Percentiles rank a stretch among this genome's conserved stretches.
Conservation (phyloP, 129 eudicot species). For the Tagetes patula region DNA sequence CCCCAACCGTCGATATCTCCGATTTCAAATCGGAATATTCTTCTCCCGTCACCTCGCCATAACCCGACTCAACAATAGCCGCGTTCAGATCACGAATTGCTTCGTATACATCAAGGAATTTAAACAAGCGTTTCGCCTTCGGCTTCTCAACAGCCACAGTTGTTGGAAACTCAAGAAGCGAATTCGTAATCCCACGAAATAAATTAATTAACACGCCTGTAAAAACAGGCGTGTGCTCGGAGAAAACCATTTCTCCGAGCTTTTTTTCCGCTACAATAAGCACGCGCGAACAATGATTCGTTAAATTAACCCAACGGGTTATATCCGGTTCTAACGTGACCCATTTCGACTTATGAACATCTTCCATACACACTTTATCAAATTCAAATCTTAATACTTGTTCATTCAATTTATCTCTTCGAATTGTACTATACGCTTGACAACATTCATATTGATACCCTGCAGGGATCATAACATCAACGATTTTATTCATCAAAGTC, state of each 20-base stretch:
- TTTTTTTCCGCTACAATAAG: constrained; percentile 53
- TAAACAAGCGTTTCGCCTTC: constrained; percentile 65
- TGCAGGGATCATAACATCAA: constrained; percentile 41
- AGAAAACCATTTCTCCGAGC: constrained; percentile 49
- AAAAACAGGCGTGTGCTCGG: constrained; percentile 30
- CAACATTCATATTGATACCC: constrained; percentile 76
- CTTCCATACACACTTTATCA: constrained; percentile 60
- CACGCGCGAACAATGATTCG: constrained; percentile 45
- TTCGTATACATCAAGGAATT: constrained; percentile 66
- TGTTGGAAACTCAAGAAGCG: constrained; percentile 59
- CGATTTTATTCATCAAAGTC: constrained; percentile 44
- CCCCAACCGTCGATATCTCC: constrained; percentile 37
- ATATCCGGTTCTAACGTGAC: constrained; percentile 63
- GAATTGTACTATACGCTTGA: constrained; percentile 47
- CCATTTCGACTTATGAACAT: constrained; percentile 64
- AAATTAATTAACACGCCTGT: constrained; percentile 41
- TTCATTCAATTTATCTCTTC: constrained; percentile 45
- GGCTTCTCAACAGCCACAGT: constrained; percentile 53
- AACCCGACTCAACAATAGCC: constrained; percentile 8
- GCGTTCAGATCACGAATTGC: constrained; percentile 44
- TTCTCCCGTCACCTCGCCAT: constrained; percentile 11
- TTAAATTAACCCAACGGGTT: constrained; percentile 56
- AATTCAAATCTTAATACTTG: constrained; percentile 45
- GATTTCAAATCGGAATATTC: constrained; percentile 38
- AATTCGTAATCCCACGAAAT: constrained; percentile 37